Percentiles rank a stretch among this genome's conserved stretches.
These are phyloP conservation scores for Ophiostoma novo-ulmi DNA, from an alignment of 2,329 filamentous ascomycete genomes.

Conservation along the genomic window DNA sequence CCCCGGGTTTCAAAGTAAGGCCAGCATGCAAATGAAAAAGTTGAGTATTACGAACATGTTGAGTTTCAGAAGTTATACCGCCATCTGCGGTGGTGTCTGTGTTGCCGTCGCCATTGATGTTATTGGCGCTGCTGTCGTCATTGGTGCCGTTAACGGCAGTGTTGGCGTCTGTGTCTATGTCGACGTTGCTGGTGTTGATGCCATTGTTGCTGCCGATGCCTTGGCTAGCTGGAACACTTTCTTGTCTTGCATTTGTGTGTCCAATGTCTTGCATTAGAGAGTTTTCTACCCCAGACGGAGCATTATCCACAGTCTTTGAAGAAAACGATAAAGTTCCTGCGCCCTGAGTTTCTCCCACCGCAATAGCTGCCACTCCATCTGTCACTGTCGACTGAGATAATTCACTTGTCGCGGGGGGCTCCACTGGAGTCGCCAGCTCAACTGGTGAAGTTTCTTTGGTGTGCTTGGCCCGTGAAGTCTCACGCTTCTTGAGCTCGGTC, in stretches of 20 bases:
- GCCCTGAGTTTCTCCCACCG: conserved; percentile 23
- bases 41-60: conserved; percentile 26
- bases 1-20: neutral
- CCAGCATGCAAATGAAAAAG: neutral
- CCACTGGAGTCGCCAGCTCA: conserved; percentile 37
- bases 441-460: conserved; percentile 38
- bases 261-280: conserved; percentile 23
- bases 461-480: conserved; percentile 55
- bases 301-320: conserved; percentile 24
- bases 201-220: neutral
- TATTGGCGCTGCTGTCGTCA: conserved; percentile 1
- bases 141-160: neutral
- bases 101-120: neutral
- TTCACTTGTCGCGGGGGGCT: conserved; percentile 30
- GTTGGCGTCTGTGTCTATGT: neutral
- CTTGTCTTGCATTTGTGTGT: conserved; percentile 20
- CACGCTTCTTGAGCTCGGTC: conserved; percentile 84
- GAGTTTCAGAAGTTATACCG: conserved; percentile 19
- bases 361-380: conserved; percentile 20
- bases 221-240: conserved; percentile 20
- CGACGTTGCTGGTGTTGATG: neutral
- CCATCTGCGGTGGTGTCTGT: neutral
- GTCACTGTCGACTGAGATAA: conserved; percentile 16
- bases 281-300: conserved; percentile 18
- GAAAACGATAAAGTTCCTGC: conserved; percentile 17